These are phyloP conservation scores for Coemansia sp. DNA, from an alignment of 192 early-diverging fungal species.

Conservation along the genomic window DNA sequence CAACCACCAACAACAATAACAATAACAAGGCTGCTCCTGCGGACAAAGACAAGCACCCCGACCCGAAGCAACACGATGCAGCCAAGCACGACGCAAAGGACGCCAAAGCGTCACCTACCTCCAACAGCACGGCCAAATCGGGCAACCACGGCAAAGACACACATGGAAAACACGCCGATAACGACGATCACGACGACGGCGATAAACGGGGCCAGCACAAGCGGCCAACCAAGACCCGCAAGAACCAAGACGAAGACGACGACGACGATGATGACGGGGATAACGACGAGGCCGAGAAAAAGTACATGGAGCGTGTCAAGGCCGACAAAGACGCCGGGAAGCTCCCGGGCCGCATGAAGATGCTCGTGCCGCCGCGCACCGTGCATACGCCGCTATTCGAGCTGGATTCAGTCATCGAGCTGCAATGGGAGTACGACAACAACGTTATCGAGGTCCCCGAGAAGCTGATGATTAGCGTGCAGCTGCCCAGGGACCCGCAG, in stretches of 20 bases:
- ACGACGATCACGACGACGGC: slow-evolving; percentile 32
- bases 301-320: slow-evolving; percentile 47
- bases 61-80: slow-evolving; percentile 10
- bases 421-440: slow-evolving; percentile 54
- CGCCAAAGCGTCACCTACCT: neutral
- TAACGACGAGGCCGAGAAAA: slow-evolving; percentile 27
- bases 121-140: neutral
- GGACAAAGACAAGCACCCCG: slow-evolving; percentile 14
- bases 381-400: slow-evolving; percentile 53
- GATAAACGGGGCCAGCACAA: slow-evolving; percentile 26
- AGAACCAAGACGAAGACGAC: slow-evolving; percentile 11
- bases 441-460: slow-evolving; percentile 51
- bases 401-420: slow-evolving; percentile 49
- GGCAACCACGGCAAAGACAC: neutral
- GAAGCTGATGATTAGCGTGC: slow-evolving; percentile 53
- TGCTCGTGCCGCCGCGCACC: slow-evolving; percentile 49
- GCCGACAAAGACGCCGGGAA: slow-evolving; percentile 49
- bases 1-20: neutral
- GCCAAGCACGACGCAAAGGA: neutral
- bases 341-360: slow-evolving; percentile 50
- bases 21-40: neutral
- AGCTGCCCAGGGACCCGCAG: slow-evolving; percentile 50
- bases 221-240: slow-evolving; percentile 40
- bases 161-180: slow-evolving; percentile 5
- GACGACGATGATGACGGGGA: slow-evolving; percentile 24